A percentile compares a stretch with the other conserved stretches of the same genome.
phyloP scores from a whole-genome alignment of 345 rosid species.

The Eucalyptus virginea region DNA sequence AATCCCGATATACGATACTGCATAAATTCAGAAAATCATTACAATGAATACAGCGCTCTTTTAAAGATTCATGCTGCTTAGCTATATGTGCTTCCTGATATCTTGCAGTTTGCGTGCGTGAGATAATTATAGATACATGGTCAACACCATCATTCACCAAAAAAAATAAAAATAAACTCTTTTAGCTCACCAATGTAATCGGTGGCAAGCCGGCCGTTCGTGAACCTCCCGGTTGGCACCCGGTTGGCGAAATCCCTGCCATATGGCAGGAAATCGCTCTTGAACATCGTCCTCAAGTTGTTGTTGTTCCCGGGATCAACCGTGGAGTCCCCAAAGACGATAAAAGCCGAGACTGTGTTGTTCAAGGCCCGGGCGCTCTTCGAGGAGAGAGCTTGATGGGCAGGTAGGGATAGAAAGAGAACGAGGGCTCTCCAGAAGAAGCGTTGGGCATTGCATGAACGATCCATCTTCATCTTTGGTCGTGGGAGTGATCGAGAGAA shows the following conservation, averaged over 20 bases:
- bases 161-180: not conserved
- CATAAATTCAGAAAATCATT: not conserved
- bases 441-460: not conserved
- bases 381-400: not conserved
- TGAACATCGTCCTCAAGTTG: conserved; percentile 35
- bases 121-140: not conserved
- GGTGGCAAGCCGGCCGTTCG: conserved; percentile 56
- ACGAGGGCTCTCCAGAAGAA: not conserved
- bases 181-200: conserved; percentile 52
- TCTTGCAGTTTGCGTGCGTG: not conserved
- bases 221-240: conserved; percentile 69
- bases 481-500: not conserved
- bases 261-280: conserved; percentile 56
- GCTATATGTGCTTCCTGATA: not conserved
- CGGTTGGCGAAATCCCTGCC: conserved; percentile 50
- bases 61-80: not conserved
- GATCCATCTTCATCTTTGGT: not conserved
- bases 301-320: conserved; percentile 87
- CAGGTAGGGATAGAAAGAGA: conserved; percentile 1
- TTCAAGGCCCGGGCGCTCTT: conserved; percentile 4
- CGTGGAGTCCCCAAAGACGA: conserved; percentile 86
- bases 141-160: not conserved
- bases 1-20: conserved; percentile 64
- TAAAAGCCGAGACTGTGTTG: conserved; percentile 27
- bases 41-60: not conserved